Base-by-base conservation (phyloP, 2,329 filamentous ascomycete species). In the Lachnellula hyalina region DNA sequence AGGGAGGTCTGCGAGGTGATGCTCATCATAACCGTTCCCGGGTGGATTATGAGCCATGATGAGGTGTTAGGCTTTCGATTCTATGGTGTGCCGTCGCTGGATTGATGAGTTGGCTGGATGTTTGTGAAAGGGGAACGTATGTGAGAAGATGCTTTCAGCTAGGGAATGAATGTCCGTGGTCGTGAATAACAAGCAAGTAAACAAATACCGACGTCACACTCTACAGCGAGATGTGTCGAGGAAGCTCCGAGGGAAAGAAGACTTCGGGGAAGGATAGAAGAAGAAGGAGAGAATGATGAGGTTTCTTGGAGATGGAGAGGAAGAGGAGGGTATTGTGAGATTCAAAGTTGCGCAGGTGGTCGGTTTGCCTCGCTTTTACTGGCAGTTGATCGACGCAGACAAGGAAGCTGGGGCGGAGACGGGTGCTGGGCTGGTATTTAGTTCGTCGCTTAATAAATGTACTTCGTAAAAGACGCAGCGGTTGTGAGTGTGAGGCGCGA, bases 1-100 rank as follows among this genome's bases (percentile, higher is more conserved):
- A 7, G 51, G 36, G 15, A 14, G 34, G 21, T 42, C 15, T 32
- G 23, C 3, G 36, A n/a, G 36, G 49, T 17, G 42, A 21, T 48
- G 46, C 42, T 35, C n/a, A 51, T 19, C 34, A 42, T 21, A 62
- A 75, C 84, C 75, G 77, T 76, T 77, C 66, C 75, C 77, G 56
- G 79, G 79, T 56, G 78, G 70, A 58, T 38, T 40, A 32, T 46
- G 28, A 40, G 14, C 36, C 36, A 40, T 40, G 36, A 17, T 40
- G 36, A 40, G 36, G n/a, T 15, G 15, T 15, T 40, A 15, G 8
- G 2, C 14, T 40, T 15, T 40, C n/a, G n/a, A 5, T 15, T 9
- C 36, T 40, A 15, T 40, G 5, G 14, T 40, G 36, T 40, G 36
- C n/a, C 8, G 19, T 45, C 23, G 23, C 42, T 45, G 51, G 32